Evolutionary conservation across 2,329 filamentous ascomycete genomes (phyloP), one percentile per base, ranked within the genome.

Genomic region (Alternaria brassicicola): DNA sequence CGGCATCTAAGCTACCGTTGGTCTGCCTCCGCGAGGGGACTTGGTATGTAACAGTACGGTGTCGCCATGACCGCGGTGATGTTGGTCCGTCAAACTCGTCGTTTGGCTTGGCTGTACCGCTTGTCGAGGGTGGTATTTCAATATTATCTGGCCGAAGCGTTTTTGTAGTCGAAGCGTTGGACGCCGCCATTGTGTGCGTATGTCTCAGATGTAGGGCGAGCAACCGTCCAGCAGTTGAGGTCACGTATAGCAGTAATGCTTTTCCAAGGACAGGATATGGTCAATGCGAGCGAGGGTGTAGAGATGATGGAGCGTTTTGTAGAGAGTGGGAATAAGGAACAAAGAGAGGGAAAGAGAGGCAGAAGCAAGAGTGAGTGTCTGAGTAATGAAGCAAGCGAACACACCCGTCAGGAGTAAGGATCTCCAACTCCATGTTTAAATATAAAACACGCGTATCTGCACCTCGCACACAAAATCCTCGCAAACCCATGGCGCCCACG

Each of bases 1-100:
- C 85, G 46, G 88, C 65, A 60, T 78, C 75, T 6, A 75, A 50
- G 38, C 69, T 73, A 33, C 66, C 69, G 12, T 59, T 67, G 21
- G 68, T 75, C 47, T 69, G 68, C 58, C 66, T 69, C 33, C 70
- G 62, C 8, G 72, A 73, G 13, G 68, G 65, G 26, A 71, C 65
- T 35, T 71, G 65, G 48, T 70, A 74, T 17, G 68, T 72, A 10
- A 62, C 55, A 21, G 63, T 62, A 43, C 71, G 67, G 48, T 65
- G 61, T 42, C 68, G 66, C 74, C 74, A 76, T 62, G 74, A 76
- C 10, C 66, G 67, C 17, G 73, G 73, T 4, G 74, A 76, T 23
- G 71, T 61, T 13, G 69, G 71, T 17, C 55, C 63, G 13, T 69
- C 65, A 19, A 59, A 62, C 6, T 67, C 61, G 21, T 55, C 52